Base-by-base conservation (phyloP, 257 asterid genomes). In the Parsonsia alboflavescens region DNA sequence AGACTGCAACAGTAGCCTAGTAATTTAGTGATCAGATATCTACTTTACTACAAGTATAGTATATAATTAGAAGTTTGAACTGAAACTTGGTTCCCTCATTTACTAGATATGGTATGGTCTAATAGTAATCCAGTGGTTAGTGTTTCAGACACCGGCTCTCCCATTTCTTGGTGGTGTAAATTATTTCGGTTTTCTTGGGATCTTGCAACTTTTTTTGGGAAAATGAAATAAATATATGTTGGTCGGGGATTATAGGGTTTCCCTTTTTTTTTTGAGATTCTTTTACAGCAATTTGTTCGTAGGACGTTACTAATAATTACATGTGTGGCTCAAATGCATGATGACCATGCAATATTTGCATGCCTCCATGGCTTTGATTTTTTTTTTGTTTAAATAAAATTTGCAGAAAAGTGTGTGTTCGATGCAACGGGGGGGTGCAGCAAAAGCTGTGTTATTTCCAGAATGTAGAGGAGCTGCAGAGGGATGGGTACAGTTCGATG, bases 401-500 rank as follows among this genome's bases (percentile, higher is more conserved):
- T 82, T 72, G 78, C 96, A 93, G 97, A 87, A 87, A 84, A 82
- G 78, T 75, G 79, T 68, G 61, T 80, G 86, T 65, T 81, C 88
- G 70, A 56, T 73, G 79, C 80, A 71, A 84, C 83, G 71, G 78
- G 84, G 39, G 78, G 84, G 39, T 33, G 39, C 88, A 84, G 71
- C 73, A 71, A 78, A 50, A 71, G 78, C 84, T 74, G 85, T 78
- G 71, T 82, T 3, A 33, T 33, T 45, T 70, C 68, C 90, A 85
- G 96, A 85, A 76, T 77, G 85, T 79, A 88, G 90, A 84, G 39
- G 46, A 7, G n/a, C n/a, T n/a, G 84, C 73, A 74, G 82, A 80
- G 75, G 91, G 93, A 90, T 91, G 97, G 96, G 42, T 85, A 84
- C 93, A 84, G 79, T 84, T 89, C 86, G 86, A 85, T 10, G 89